Conservation (phyloP, 129 eudicot genomes). For the Helianthus tuberosus region DNA sequence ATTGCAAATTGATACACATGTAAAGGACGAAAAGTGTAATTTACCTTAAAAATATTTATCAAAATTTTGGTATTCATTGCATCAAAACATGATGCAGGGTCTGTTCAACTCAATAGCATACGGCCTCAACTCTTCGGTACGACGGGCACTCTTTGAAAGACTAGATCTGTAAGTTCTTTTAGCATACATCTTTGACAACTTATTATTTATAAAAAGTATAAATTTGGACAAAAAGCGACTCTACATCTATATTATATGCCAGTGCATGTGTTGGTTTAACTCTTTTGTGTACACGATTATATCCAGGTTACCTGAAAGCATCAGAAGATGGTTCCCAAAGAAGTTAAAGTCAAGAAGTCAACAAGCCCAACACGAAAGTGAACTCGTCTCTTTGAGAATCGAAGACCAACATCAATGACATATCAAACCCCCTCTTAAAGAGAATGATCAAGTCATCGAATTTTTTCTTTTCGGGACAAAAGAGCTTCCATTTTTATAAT, state of each 20-base stretch:
- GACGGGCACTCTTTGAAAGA: conserved; percentile 76
- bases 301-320: conserved; percentile 76
- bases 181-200: not conserved
- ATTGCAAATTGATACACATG: no score
- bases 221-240: not conserved
- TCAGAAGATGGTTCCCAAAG: conserved; percentile 71
- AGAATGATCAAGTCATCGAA: not conserved
- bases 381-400: conserved; percentile 61
- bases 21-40: no score
- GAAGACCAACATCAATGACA: conserved; percentile 51
- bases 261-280: not conserved
- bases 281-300: not conserved
- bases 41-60: no score
- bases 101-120: conserved; percentile 94
- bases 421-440: not conserved
- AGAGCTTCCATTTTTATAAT: conserved; percentile 19
- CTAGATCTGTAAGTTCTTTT: conserved; percentile 76
- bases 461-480: not conserved
- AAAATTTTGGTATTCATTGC: not conserved
- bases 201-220: not conserved
- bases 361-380: conserved; percentile 81
- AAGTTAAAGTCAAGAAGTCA: conserved; percentile 60
- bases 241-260: not conserved
- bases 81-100: conserved; percentile 51
- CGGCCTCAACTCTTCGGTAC: conserved; percentile 92